Conservation (phyloP, 2,329 filamentous ascomycete genomes). For the Xylaria sp. region DNA sequence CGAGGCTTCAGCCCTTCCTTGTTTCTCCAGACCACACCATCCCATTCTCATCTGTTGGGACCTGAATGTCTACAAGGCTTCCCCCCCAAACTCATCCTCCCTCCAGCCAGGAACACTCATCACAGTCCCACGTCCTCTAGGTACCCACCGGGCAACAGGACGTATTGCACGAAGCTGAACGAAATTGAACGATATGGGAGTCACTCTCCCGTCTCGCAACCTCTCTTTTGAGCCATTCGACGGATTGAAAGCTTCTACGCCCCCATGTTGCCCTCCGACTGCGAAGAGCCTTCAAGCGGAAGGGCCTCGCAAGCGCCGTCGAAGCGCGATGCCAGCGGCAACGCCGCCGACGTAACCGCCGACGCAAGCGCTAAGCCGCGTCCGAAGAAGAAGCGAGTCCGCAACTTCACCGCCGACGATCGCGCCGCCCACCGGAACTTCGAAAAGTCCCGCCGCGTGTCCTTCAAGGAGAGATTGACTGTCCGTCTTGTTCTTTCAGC, state of each 20-base stretch:
- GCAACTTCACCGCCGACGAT: slow-evolving; percentile 45
- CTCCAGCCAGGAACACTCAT: not conserved
- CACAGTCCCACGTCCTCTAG: not conserved
- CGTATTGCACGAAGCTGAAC: not conserved
- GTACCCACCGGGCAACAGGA: not conserved
- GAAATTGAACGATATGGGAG: not conserved
- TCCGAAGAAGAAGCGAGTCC: slow-evolving; percentile 39
- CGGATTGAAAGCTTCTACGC: not conserved
- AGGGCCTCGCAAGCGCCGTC: not conserved
- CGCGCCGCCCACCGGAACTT: slow-evolving; percentile 45
- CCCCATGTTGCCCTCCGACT: not conserved
- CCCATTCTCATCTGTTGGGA: not conserved
- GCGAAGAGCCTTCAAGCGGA: not conserved
- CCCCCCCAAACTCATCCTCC: not conserved
- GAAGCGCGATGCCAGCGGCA: not conserved
- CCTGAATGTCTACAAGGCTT: not conserved
- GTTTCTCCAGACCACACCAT: not conserved
- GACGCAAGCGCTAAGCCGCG: not conserved
- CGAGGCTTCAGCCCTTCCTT: not conserved
- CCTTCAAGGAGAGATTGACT: slow-evolving; percentile 43
- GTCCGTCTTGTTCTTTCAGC: slow-evolving; percentile 30
- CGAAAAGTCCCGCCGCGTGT: slow-evolving; percentile 45
- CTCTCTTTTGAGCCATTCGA: not conserved
- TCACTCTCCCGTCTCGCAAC: not conserved
- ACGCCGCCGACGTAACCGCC: not conserved